These are phyloP conservation scores for Orychophragmus violaceus DNA, from an alignment of 345 rosid genomes.

Conservation along the genomic window DNA sequence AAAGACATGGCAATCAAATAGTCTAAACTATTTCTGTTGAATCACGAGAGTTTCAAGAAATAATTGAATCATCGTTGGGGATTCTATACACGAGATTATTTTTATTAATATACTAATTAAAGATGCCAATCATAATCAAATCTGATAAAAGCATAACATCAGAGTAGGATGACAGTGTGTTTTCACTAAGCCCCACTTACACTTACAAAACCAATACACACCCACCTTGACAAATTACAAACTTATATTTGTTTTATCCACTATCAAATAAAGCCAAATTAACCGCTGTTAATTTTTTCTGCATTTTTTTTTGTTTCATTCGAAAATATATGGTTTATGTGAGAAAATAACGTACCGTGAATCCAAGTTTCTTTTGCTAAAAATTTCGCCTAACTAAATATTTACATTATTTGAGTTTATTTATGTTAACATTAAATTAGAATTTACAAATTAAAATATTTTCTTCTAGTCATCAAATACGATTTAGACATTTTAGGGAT, in stretches of 20 bases:
- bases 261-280: too few relatives aligned
- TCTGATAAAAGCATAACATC: constrained; percentile 10
- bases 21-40: neutral
- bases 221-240: neutral
- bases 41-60: neutral
- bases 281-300: too few relatives aligned
- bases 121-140: neutral
- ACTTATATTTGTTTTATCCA: too few relatives aligned
- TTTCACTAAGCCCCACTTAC: constrained; percentile 3
- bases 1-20: neutral
- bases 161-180: constrained; percentile 1
- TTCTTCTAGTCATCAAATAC: neutral
- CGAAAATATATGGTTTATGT: too few relatives aligned
- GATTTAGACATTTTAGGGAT: too few relatives aligned
- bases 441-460: neutral
- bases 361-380: too few relatives aligned
- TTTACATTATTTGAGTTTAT: neutral
- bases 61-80: neutral
- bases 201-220: neutral
- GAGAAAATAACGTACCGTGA: too few relatives aligned
- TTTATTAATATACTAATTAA: neutral
- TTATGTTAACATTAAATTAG: neutral
- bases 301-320: too few relatives aligned
- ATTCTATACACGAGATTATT: neutral
- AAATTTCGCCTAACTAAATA: too few relatives aligned